Conservation (phyloP, 129 eudicot genomes). For the Flaveria linearis region DNA sequence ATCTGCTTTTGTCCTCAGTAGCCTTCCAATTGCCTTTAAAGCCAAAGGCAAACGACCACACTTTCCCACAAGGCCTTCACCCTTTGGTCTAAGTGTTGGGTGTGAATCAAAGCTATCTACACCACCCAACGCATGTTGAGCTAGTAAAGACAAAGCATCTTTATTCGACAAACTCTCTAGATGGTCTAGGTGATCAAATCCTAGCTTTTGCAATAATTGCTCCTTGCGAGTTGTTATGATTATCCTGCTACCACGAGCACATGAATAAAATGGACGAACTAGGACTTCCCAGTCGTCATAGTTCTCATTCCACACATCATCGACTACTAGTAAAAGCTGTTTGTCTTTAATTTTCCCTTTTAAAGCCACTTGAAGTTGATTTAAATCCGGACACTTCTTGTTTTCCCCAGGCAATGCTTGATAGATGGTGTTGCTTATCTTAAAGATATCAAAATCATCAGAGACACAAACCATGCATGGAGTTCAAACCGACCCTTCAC, state of each 20-base stretch:
- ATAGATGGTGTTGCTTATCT: constrained; percentile 31
- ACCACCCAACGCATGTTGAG: constrained; percentile 37
- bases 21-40: constrained; percentile 30
- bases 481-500: constrained; percentile 28
- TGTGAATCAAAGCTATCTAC: constrained; percentile 17
- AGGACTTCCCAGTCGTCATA: too few species aligned
- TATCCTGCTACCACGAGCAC: too few species aligned
- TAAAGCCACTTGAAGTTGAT: too few species aligned
- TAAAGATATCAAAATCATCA: constrained; percentile 30
- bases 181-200: too few species aligned
- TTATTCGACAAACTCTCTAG: too few species aligned
- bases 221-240: too few species aligned
- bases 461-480: constrained; percentile 46
- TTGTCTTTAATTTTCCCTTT: too few species aligned
- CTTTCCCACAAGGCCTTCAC: constrained; percentile 29
- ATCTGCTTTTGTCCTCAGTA: constrained; percentile 22
- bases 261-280: too few species aligned
- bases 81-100: constrained; percentile 20
- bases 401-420: constrained; percentile 11
- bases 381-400: constrained; percentile 22
- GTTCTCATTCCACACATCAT: too few species aligned
- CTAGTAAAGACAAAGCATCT: constrained; percentile 34
- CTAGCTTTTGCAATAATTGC: too few species aligned
- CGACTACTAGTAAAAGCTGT: too few species aligned
- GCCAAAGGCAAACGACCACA: constrained; percentile 42